A percentile compares a stretch with the other conserved stretches of the same genome.
phyloP scores from a whole-genome alignment of 2,329 filamentous ascomycete species.

The Aspergillus niger region DNA sequence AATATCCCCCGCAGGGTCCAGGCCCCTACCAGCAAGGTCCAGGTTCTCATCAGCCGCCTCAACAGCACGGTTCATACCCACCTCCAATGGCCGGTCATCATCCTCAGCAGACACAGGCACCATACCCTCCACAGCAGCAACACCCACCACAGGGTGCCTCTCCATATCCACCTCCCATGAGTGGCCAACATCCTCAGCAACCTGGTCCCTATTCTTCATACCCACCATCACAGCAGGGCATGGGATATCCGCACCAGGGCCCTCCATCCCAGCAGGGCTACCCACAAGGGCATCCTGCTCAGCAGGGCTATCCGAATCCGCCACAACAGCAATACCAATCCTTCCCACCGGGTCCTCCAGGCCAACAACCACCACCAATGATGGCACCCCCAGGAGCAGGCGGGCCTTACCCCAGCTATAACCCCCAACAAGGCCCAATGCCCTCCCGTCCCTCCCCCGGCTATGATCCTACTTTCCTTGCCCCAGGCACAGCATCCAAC shows the following conservation, averaged over 20 bases:
- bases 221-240: neutral
- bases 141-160: neutral
- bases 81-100: neutral
- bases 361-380: slow-evolving; percentile 8
- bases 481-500: slow-evolving; percentile 61
- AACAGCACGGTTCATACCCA: slow-evolving; percentile 8
- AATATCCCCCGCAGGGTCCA: neutral
- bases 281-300: neutral
- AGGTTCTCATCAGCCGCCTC: neutral
- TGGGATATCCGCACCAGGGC: slow-evolving; percentile 2
- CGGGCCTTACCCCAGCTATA: neutral
- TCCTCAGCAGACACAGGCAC: slow-evolving; percentile 1
- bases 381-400: neutral
- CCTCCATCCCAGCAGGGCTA: neutral
- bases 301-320: neutral
- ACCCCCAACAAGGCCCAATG: slow-evolving; percentile 2
- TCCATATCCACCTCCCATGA: neutral
- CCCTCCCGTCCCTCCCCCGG: slow-evolving; percentile 67
- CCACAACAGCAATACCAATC: neutral
- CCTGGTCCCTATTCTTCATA: neutral
- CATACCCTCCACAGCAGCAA: neutral
- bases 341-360: slow-evolving; percentile 12
- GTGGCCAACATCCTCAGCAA: neutral
- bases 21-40: neutral
- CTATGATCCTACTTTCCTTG: slow-evolving; percentile 66